Base-by-base conservation (phyloP, 768 basidiomycete species). In the Trametes maxima region DNA sequence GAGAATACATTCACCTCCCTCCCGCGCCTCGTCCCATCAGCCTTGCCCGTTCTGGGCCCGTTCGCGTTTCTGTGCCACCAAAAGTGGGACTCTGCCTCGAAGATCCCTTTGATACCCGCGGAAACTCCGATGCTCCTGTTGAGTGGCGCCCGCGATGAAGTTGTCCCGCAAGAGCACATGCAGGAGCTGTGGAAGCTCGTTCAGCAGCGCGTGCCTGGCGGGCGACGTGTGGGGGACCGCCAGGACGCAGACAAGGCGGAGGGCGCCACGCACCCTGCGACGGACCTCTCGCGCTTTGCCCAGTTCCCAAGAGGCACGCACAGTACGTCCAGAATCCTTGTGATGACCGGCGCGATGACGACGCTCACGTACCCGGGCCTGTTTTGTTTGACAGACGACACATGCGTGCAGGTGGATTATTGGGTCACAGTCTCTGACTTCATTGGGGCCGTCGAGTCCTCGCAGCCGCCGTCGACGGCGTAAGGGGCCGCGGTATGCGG, bases 1-100 rank as follows among this genome's bases (percentile, higher is more conserved):
- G 95, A 98, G 77, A 98, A 97, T 72, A 96, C 95, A 0, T 97
- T 97, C 73, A 85, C 89, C 36, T 93, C 90, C 43, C 82, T 98
- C 28, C 89, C 89, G 5, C 82, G 80, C 52, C 83, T 96, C 16
- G 85, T 97, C n/a, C 95, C 93, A 0, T 78, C 85, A 62, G 84
- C 89, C 16, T 77, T 97, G 36, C 95, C 95, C 6, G 71, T 83
- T 35, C 80, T 95, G 33, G 79, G 83, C 0, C 89, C 87, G 3
- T 79, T 94, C 69, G 77, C 92, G 19, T 89, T 89, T 74, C 82
- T 95, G 13, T 89, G 92, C 66, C 87, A 94, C 68, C 86, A 96
- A 72, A 90, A 88, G 70, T 96, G 94, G 94, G 86, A 93, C 69
- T 92, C 91, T 0, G 82, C 82, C 0, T 79, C 82, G 3, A 85